Evolutionary conservation across 1,284 basidiomycete species (phyloP), one percentile per base, ranked within the genome.

Genomic region (Melampsora americana): DNA sequence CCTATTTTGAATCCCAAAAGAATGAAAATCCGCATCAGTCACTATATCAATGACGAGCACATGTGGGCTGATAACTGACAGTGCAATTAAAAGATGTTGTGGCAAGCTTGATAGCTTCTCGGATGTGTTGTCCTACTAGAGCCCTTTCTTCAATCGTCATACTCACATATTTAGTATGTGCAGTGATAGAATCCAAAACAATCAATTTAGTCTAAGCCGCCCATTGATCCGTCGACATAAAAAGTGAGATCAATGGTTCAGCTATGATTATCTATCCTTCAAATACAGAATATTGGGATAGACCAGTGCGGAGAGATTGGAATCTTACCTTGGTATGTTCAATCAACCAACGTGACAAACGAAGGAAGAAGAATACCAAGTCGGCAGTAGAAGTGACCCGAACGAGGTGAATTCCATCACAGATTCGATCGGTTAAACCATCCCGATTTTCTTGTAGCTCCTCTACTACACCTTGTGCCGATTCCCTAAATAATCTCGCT

Each of bases 101-200:
- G 56, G 59, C 69, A 16, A 23, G 16, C 30, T 42, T 70, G 53
- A 70, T 32, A 20, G 32, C 69, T 23, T 70, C 69, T 44, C 46
- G 59, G 6, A 70, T 44, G 20, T 60, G 44, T 62, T 44, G 56
- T 44, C 53, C 59, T 12, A 70, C 60, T 18, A 59, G 39, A n/a
- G 23, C 59, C n/a, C 69, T 42, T 28, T 70, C 53, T 39, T 44
- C 60, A 12, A 70, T 70, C n/a, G 69, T 60, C 69, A 70, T 70
- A 44, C 69, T 70, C n/a, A 70, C 69, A 62, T 70, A 70, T n/a
- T 56, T 53, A 32, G 69, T 70, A 62, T 70, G 69, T 1, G 69
- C 53, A 70, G 69, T 70, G 32, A 70, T 42, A 9, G 69, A 70
- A 62, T 70, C 69, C n/a, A 70, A 32, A 26, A 70, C 44, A 14